These are phyloP conservation scores for Syzygium aqueum DNA, from an alignment of 345 rosid genomes.

Conservation along the genomic window DNA sequence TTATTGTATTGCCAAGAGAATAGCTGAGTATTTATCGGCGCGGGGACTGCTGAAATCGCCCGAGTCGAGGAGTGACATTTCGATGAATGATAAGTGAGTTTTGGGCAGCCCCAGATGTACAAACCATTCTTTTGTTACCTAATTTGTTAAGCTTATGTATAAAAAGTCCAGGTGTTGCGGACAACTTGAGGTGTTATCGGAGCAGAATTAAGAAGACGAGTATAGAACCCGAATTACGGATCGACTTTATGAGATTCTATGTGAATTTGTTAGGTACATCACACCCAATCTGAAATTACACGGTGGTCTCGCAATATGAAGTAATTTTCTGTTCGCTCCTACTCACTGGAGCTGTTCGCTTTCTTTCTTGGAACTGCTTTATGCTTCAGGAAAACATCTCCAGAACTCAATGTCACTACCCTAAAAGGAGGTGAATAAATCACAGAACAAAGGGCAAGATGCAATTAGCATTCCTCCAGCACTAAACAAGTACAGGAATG, in stretches of 20 bases:
- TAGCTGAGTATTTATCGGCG: neutral
- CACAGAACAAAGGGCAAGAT: neutral
- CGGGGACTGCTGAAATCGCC: neutral
- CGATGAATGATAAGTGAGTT: neutral
- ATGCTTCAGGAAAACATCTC: neutral
- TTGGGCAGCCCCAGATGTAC: neutral
- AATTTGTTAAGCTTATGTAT: neutral
- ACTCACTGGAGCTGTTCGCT: neutral
- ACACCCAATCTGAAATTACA: neutral
- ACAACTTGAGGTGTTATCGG: neutral
- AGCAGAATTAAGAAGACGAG: neutral
- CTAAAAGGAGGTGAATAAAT: neutral
- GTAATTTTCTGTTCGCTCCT: neutral
- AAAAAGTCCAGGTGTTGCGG: neutral
- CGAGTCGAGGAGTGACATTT: neutral
- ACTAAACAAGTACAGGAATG: neutral
- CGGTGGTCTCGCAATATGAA: too few species aligned
- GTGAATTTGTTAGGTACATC: neutral
- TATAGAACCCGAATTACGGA: neutral
- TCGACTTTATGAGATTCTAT: neutral
- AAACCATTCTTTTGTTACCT: neutral
- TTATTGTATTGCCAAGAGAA: slow-evolving; percentile 1
- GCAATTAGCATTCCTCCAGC: neutral
- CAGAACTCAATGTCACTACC: neutral
- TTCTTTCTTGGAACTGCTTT: neutral